Percentiles rank a stretch among this genome's conserved stretches.
Conservation (phyloP, 306 rosid species). For the Medicago lupulina region DNA sequence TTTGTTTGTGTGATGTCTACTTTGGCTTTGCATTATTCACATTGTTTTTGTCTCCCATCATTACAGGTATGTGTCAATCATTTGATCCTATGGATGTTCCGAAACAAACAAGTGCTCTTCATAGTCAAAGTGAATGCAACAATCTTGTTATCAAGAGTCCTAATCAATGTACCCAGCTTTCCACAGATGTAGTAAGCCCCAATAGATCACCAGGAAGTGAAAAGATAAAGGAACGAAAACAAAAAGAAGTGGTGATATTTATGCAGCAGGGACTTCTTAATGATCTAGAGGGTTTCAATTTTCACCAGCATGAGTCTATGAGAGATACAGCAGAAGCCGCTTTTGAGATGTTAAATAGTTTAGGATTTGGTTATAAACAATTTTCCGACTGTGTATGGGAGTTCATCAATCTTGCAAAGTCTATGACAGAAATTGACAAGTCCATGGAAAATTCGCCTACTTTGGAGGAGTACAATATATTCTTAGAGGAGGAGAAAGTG, state of each 20-base stretch:
- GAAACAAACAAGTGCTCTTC: neutral
- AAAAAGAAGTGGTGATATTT: neutral
- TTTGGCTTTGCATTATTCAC: neutral
- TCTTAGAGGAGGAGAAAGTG: constrained; percentile 35
- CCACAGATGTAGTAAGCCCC: neutral
- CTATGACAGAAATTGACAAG: constrained; percentile 29
- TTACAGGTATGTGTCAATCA: constrained; percentile 45
- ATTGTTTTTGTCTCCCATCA: neutral
- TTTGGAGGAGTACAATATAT: constrained; percentile 29
- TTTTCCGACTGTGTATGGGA: constrained; percentile 45
- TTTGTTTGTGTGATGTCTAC: neutral
- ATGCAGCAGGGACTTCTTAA: constrained; percentile 23
- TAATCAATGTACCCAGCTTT: constrained; percentile 6
- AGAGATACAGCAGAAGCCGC: constrained; percentile 42
- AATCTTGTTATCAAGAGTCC: constrained; percentile 9
- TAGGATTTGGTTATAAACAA: constrained; percentile 31
- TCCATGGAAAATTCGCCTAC: constrained; percentile 34
- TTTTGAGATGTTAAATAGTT: neutral
- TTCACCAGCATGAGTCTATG: constrained; percentile 38
- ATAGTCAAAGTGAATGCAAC: constrained; percentile 15
- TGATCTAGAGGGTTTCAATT: constrained; percentile 38
- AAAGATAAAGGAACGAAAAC: constrained; percentile 25
- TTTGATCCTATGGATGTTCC: constrained; percentile 27
- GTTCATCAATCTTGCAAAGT: constrained; percentile 34
- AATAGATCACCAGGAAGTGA: constrained; percentile 6